A percentile compares a stretch with the other conserved stretches of the same genome.
Conservation (phyloP, 2,329 filamentous ascomycete genomes). For the Xylariaceae sp. region DNA sequence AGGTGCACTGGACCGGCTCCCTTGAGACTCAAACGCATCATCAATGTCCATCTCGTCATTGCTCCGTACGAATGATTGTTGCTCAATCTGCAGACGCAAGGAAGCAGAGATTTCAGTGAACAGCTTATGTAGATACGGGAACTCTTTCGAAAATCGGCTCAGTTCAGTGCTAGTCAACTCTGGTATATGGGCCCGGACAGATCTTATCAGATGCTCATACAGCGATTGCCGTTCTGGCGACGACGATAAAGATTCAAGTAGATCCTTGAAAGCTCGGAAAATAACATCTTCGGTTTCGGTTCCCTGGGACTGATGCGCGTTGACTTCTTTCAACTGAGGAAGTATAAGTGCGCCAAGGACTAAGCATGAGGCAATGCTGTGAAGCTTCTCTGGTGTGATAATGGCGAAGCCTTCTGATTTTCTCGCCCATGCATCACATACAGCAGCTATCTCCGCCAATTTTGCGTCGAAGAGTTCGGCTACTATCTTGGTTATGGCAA, state of each 20-base stretch:
- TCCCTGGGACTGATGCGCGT: conserved; percentile 45
- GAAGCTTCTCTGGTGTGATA: conserved; percentile 48
- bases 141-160: conserved; percentile 35
- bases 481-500: conserved; percentile 46
- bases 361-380: conserved; percentile 47
- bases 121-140: conserved; percentile 40
- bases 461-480: conserved; percentile 52
- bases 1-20: conserved; percentile 41
- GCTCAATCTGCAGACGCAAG: conserved; percentile 31
- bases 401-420: conserved; percentile 42
- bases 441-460: conserved; percentile 43
- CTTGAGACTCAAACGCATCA: conserved; percentile 57
- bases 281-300: conserved; percentile 45
- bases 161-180: conserved; percentile 37
- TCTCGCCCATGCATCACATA: conserved; percentile 45
- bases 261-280: conserved; percentile 38
- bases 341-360: conserved; percentile 43
- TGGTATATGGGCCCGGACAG: conserved; percentile 44
- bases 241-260: conserved; percentile 37
- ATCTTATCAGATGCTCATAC: conserved; percentile 43
- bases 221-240: conserved; percentile 44
- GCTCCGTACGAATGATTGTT: conserved; percentile 29
- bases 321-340: conserved; percentile 43
- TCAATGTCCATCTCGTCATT: conserved; percentile 44
- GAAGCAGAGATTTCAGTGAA: conserved; percentile 37